phyloP scores from a whole-genome alignment of 768 basidiomycete genomes.

The Exsudoporus frostii region DNA sequence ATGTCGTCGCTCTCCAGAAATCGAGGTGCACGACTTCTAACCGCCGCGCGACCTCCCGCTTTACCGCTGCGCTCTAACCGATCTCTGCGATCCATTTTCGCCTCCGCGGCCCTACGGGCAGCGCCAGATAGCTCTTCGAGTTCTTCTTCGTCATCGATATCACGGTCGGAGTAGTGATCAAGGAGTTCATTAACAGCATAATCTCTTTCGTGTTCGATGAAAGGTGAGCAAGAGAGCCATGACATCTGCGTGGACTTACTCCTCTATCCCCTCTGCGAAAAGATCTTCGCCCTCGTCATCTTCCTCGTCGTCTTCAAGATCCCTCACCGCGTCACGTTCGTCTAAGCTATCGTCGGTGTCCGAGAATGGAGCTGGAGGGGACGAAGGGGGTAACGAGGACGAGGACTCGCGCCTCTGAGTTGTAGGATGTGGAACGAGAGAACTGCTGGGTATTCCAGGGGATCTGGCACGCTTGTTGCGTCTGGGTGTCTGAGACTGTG shows the following conservation, averaged over 20 bases:
- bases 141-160: constrained; percentile 79
- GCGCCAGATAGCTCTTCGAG: constrained; percentile 63
- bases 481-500: constrained; percentile 44
- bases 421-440: constrained; percentile 43
- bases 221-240: constrained; percentile 8
- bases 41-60: constrained; percentile 69
- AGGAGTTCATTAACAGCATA: constrained; percentile 80
- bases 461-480: constrained; percentile 64
- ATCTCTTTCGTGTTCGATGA: constrained; percentile 48
- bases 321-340: constrained; percentile 62
- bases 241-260: constrained; percentile 43
- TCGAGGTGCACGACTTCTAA: constrained; percentile 77
- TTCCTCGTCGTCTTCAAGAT: constrained; percentile 66
- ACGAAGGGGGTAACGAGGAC: constrained; percentile 83
- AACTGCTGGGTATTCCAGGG: constrained; percentile 45
- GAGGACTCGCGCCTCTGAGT: constrained; percentile 54
- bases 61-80: constrained; percentile 63
- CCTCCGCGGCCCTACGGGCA: constrained; percentile 79
- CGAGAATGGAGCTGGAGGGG: constrained; percentile 77
- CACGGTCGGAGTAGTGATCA: constrained; percentile 85
- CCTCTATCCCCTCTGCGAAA: constrained; percentile 75
- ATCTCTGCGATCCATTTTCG: constrained; percentile 86
- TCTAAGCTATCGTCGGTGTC: constrained; percentile 83
- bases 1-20: constrained; percentile 83
- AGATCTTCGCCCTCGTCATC: constrained; percentile 93